A percentile compares a stretch with the other conserved stretches of the same genome.
phyloP scores from a whole-genome alignment of 1,284 basidiomycete genomes.

The Cutaneotrichosporon cutaneum region DNA sequence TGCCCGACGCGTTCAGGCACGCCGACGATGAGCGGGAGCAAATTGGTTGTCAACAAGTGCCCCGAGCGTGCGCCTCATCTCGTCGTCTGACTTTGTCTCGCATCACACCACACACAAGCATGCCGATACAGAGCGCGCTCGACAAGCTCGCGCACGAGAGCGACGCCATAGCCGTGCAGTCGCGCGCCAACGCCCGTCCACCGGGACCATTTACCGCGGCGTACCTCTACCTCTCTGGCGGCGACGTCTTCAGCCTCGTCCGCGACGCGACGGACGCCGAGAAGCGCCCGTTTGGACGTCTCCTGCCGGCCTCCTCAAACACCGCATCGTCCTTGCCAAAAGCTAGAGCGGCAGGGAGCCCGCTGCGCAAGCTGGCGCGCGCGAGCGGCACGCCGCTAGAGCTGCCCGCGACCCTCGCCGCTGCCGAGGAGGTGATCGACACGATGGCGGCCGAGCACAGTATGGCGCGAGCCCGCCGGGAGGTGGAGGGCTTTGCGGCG shows the following conservation, averaged over 20 bases:
- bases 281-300: conserved; percentile 41
- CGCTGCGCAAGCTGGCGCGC: conserved; percentile 32
- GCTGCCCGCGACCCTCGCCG: conserved; percentile 39
- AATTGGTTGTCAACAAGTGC: not conserved
- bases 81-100: not conserved
- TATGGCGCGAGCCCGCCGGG: conserved; percentile 45
- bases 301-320: conserved; percentile 12
- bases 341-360: conserved; percentile 16
- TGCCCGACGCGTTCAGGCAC: not conserved
- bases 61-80: not conserved
- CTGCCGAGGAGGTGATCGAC: conserved; percentile 47
- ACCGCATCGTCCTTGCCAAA: not conserved
- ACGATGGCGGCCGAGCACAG: conserved; percentile 29
- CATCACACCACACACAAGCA: not conserved
- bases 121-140: conserved; percentile 36
- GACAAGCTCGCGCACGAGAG: conserved; percentile 38
- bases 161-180: conserved; percentile 36
- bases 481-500: conserved; percentile 35
- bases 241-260: conserved; percentile 38
- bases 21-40: not conserved
- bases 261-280: conserved; percentile 47
- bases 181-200: conserved; percentile 32
- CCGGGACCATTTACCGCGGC: conserved; percentile 45
- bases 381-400: conserved; percentile 28
- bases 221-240: conserved; percentile 31